Evolutionary conservation across 768 basidiomycete species (phyloP), one percentile per base, ranked within the genome.

Genomic region (Auricularia cornea): DNA sequence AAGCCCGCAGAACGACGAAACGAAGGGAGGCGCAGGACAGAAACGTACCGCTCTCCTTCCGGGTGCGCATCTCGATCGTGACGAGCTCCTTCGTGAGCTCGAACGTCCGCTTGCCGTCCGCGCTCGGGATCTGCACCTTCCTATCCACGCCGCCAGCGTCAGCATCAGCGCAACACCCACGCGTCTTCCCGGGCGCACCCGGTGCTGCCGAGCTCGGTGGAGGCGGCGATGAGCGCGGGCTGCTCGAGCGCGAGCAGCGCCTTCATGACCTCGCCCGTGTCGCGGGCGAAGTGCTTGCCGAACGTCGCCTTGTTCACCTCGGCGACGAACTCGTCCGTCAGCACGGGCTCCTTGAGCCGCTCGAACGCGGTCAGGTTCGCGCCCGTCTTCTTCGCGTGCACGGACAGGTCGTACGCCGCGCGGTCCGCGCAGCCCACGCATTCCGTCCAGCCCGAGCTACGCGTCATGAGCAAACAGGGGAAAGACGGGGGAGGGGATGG

Each of bases 401-500:
- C 95, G 35, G 84, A 87, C 69, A 99, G 75, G 76, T 99, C 97
- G 75, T 98, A 98, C 59, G 97, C 96, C 1, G 94, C 92, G 57
- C 97, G 89, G 76, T 99, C 97, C 38, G 97, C 97, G 77, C 97
- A 99, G 10, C 97, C 97, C 62, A 98, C 95, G 74, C 97, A 99
- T 78, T 99, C 97, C 61, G 93, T 96, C 97, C 97, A 99, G 54
- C 89, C 85, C 66, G 88, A 88, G 59, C 92, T 90, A 14, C 35
- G 8, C 35, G 3, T 8, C 35, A 14, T 10, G 14, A 10, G 35
- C 35, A 3, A 14, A 8, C 10, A 35, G 14, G 8, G 35, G 35
- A 35, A 14, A 14, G 35, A 35, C 10, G 8, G 35, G 35, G 35
- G 14, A 38, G 35, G 10, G 35, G 10, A 38, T n/a, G n/a, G n/a